A percentile compares a stretch with the other conserved stretches of the same genome.
These are phyloP conservation scores for Fusarium ramigenum DNA, from an alignment of 2,329 filamentous ascomycete genomes.

Conservation along the genomic window DNA sequence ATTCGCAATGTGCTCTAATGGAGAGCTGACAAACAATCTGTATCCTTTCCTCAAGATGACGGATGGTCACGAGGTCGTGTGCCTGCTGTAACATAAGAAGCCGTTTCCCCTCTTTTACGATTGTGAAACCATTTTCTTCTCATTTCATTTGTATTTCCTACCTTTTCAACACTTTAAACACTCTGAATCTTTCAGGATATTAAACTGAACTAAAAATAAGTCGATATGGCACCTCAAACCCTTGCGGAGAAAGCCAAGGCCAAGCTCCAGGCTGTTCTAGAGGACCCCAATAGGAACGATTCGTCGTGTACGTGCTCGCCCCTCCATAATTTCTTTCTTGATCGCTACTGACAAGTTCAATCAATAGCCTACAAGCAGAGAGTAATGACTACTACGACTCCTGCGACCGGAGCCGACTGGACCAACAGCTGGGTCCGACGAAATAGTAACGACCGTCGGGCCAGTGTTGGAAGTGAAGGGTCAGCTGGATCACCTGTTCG, in stretches of 20 bases:
- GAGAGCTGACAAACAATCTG: constrained; percentile 19
- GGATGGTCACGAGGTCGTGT: constrained; percentile 12
- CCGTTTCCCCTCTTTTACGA: constrained; percentile 12
- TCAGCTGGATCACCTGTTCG: constrained; percentile 12
- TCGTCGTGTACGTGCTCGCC: background rate
- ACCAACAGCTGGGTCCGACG: constrained; percentile 26
- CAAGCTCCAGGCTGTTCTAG: constrained; percentile 32
- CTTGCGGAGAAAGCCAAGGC: constrained; percentile 31
- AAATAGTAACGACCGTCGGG: constrained; percentile 27
- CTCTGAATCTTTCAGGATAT: background rate
- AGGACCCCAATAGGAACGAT: constrained; percentile 29
- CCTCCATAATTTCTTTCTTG: accelerated
- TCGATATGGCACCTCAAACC: constrained; percentile 24
- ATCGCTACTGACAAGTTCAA: background rate
- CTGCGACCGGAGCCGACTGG: constrained; percentile 19
- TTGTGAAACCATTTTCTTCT: background rate
- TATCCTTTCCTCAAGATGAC: constrained; percentile 3
- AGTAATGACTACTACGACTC: constrained; percentile 30
- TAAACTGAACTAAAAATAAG: background rate
- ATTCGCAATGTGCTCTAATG: background rate
- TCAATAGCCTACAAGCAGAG: constrained; percentile 29
- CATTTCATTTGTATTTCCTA: background rate
- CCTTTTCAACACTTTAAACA: too few relatives aligned
- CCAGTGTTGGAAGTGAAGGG: constrained; percentile 26
- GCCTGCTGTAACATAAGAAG: constrained; percentile 3